These are phyloP conservation scores for Boletus semigastroideus DNA, from an alignment of 1,284 basidiomycete genomes.

Conservation along the genomic window DNA sequence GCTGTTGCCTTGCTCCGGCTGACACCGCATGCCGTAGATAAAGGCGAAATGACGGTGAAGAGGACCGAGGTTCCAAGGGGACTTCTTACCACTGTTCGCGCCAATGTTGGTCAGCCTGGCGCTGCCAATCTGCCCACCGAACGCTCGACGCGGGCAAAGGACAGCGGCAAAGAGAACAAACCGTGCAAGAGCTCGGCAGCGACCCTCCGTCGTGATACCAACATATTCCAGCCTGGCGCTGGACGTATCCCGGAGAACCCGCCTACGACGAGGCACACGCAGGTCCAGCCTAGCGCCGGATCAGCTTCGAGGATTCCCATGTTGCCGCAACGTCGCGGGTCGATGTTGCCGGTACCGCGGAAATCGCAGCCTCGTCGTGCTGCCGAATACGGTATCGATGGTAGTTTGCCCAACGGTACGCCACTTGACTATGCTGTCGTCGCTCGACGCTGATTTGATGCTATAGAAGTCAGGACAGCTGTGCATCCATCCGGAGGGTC, in stretches of 20 bases:
- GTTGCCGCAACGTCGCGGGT: constrained; percentile 4
- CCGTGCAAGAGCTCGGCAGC: constrained; percentile 1
- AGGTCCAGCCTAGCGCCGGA: constrained; percentile 3
- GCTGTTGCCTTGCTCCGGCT: not conserved
- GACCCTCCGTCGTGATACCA: constrained; percentile 9
- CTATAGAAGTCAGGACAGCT: constrained; percentile 11
- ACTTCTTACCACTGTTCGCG: not conserved
- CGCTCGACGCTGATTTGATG: constrained; percentile 7
- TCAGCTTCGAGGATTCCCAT: constrained; percentile 1
- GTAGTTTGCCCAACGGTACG: constrained; percentile 9
- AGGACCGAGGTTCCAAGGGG: not conserved
- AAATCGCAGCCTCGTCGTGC: not conserved
- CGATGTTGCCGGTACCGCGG: constrained; percentile 13
- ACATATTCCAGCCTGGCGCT: constrained; percentile 2
- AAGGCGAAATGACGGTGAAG: not conserved
- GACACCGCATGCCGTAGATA: not conserved
- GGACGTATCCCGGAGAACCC: constrained; percentile 2
- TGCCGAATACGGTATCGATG: constrained; percentile 1
- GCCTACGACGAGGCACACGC: constrained; percentile 4
- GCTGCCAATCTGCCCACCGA: constrained; percentile 13
- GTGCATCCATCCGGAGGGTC: constrained; percentile 9
- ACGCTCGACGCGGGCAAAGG: constrained; percentile 1
- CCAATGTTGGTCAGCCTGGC: constrained; percentile 5
- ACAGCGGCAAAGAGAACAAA: constrained; percentile 23
- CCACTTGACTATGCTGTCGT: not conserved